Evolutionary conservation across 2,329 filamentous ascomycete species (phyloP).

Genomic region (Cercospora sojina): DNA sequence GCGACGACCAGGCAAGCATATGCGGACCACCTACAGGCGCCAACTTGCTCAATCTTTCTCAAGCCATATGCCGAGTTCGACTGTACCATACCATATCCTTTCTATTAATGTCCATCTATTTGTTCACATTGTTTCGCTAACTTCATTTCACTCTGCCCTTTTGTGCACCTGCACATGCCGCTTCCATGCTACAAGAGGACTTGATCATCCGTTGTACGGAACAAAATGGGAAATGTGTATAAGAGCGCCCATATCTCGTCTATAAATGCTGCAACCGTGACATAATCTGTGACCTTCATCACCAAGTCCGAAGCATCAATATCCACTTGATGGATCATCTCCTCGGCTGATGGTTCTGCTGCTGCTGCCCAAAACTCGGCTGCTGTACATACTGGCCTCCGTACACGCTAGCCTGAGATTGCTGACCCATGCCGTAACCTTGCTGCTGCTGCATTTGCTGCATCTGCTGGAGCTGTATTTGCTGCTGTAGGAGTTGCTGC

Average conservation of each 20-base stretch:
- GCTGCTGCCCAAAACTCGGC: conserved; percentile 8
- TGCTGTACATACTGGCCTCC: conserved; percentile 25
- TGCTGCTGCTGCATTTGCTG: conserved; percentile 15
- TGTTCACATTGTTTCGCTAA: not conserved
- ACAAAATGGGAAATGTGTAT: not conserved
- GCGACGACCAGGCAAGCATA: not conserved
- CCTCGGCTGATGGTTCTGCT: conserved; percentile 9
- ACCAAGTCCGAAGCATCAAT: not conserved
- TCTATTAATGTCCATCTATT: not conserved
- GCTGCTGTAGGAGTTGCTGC: conserved; percentile 16
- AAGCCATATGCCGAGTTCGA: not conserved
- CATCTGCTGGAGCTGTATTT: conserved; percentile 16
- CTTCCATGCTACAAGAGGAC: not conserved
- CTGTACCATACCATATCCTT: not conserved
- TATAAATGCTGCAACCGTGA: not conserved
- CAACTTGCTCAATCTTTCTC: not conserved
- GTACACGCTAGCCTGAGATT: conserved; percentile 17
- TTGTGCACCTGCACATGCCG: not conserved
- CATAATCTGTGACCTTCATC: not conserved
- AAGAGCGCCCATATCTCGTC: not conserved
- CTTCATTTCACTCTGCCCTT: not conserved
- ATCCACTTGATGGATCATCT: not conserved
- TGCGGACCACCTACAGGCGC: not conserved
- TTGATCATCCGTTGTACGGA: not conserved
- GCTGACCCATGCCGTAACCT: conserved; percentile 5